Evolutionary conservation across 139 green algal species (phyloP).

Genomic region (Picochlorum sp.): DNA sequence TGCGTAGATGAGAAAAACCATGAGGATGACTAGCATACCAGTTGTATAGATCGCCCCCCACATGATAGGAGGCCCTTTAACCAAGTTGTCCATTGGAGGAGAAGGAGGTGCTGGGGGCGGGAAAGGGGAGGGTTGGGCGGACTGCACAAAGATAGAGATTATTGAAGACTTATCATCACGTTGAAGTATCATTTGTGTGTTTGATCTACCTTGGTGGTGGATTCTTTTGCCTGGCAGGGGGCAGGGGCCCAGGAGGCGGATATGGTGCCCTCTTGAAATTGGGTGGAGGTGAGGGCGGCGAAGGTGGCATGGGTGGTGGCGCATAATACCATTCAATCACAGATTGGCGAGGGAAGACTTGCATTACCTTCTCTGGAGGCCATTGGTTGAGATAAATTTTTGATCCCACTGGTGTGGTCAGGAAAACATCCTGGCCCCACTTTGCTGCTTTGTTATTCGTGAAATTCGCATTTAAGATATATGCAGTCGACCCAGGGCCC

Average conservation of each 20-base stretch:
- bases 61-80: conserved; percentile 15
- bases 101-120: conserved; percentile 18
- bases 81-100: conserved; percentile 15
- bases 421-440: conserved; percentile 29
- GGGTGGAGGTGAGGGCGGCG: conserved; percentile 16
- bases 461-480: conserved; percentile 27
- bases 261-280: conserved; percentile 18
- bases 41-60: conserved; percentile 10
- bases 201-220: conserved; percentile 15
- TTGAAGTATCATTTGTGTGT: background rate
- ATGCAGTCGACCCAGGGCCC: conserved; percentile 20
- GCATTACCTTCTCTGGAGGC: conserved; percentile 16
- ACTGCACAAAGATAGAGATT: conserved; percentile 4
- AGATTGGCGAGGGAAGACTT: conserved; percentile 16
- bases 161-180: background rate
- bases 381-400: conserved; percentile 17
- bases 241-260: conserved; percentile 16
- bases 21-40: conserved; percentile 1
- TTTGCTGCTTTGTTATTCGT: conserved; percentile 18
- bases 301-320: conserved; percentile 15
- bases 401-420: conserved; percentile 15
- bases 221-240: conserved; percentile 1
- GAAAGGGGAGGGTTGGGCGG: conserved; percentile 19
- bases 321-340: conserved; percentile 14
- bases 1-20: conserved; percentile 13